Conservation (phyloP, 2,329 filamentous ascomycete genomes). For the Colletotrichum sp. region DNA sequence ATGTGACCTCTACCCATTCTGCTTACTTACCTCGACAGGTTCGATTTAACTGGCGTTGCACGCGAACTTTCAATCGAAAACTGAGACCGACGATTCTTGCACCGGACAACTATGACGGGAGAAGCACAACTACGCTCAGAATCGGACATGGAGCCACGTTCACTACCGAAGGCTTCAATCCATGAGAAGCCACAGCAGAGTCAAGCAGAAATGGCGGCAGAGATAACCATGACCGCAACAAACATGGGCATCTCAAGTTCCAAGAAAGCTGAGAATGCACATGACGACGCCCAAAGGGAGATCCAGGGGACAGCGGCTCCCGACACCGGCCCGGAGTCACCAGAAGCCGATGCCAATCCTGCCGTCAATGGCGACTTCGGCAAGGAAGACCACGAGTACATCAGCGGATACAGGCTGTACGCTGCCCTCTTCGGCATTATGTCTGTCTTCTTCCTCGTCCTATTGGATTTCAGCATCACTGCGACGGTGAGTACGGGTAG, state of each 20-base stretch:
- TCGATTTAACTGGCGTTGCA: fast-evolving
- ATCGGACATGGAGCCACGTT: neutral
- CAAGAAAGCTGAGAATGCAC: neutral
- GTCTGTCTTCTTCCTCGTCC: neutral
- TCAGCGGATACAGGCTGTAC: neutral
- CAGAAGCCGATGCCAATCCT: neutral
- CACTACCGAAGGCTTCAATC: neutral
- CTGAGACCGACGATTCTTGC: neutral
- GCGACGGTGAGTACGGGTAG: neutral
- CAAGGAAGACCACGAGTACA: neutral
- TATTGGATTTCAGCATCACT: neutral
- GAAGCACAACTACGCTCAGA: neutral
- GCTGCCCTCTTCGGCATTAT: neutral
- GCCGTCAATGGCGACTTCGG: neutral
- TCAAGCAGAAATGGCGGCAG: neutral
- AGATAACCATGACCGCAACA: neutral
- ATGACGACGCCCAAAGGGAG: fast-evolving
- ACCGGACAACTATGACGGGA: neutral
- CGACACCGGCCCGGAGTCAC: fast-evolving
- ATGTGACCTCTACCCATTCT: neutral
- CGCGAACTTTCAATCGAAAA: neutral
- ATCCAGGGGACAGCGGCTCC: neutral
- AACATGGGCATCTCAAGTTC: neutral
- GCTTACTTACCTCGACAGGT: neutral
- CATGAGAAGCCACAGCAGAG: neutral